phyloP scores from a whole-genome alignment of 768 basidiomycete genomes.

The Tulasnella sp. region DNA sequence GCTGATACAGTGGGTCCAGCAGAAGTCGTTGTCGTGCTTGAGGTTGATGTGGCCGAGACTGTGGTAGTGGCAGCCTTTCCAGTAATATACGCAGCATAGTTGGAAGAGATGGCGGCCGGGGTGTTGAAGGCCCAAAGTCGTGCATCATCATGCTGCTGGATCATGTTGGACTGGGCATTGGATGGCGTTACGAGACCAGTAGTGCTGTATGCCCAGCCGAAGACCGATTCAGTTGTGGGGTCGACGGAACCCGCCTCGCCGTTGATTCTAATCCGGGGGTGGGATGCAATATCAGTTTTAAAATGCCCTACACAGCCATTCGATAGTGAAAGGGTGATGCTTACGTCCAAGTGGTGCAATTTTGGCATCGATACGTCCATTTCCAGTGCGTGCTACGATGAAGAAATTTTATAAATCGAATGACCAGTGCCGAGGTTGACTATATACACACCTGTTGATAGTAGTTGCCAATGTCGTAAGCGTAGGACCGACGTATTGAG shows the following conservation, averaged over 20 bases:
- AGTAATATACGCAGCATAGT: constrained; percentile 41
- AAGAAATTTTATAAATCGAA: neutral
- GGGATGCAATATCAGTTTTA: constrained; percentile 26
- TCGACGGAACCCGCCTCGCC: neutral
- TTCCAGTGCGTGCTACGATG: constrained; percentile 39
- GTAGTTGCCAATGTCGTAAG: constrained; percentile 42
- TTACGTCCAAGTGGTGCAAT: constrained; percentile 36
- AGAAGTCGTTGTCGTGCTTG: constrained; percentile 41
- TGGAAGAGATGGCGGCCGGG: constrained; percentile 4
- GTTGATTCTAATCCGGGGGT: constrained; percentile 1
- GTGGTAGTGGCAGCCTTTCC: constrained; percentile 35
- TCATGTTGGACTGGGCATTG: constrained; percentile 38
- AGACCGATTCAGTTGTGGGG: neutral
- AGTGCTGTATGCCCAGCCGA: constrained; percentile 13
- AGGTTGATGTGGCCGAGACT: constrained; percentile 30
- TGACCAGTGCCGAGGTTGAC: too few relatives aligned
- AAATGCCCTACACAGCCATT: too few relatives aligned
- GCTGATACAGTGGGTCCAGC: constrained; percentile 16
- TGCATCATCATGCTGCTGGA: constrained; percentile 49
- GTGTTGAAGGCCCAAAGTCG: neutral
- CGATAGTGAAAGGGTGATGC: too few relatives aligned
- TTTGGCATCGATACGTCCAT: constrained; percentile 57
- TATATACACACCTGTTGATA: constrained; percentile 29
- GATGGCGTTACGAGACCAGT: constrained; percentile 38
- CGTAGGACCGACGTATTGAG: constrained; percentile 39